phyloP scores from a whole-genome alignment of 345 rosid genomes.

The Limnanthes douglasii region DNA sequence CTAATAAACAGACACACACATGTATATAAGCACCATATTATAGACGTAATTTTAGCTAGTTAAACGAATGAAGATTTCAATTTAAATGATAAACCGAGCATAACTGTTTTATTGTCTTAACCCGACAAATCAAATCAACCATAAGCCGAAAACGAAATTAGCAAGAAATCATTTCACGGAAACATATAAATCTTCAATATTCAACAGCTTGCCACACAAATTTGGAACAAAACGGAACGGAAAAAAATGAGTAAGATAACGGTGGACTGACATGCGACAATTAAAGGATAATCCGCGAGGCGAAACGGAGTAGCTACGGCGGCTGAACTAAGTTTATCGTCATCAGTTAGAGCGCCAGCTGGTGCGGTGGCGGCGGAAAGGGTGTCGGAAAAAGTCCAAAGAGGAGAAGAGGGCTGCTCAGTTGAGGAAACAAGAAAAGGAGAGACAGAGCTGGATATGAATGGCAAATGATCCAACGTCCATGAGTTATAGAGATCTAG shows the following conservation, averaged over 20 bases:
- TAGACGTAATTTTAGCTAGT: too few relatives aligned
- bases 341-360: slow-evolving; percentile 2
- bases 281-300: slow-evolving; percentile 30
- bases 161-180: too few relatives aligned
- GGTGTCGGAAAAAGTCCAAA: slow-evolving; percentile 71
- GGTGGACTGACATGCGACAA: slow-evolving; percentile 40
- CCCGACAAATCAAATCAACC: too few relatives aligned
- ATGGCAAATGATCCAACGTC: slow-evolving; percentile 65
- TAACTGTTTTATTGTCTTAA: too few relatives aligned
- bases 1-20: too few relatives aligned
- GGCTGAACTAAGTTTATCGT: slow-evolving; percentile 18
- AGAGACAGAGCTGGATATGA: slow-evolving; percentile 21
- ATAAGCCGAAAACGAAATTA: too few relatives aligned
- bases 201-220: neutral
- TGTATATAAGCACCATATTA: too few relatives aligned
- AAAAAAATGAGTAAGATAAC: neutral
- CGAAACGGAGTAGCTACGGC: slow-evolving; percentile 15
- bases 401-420: slow-evolving; percentile 76
- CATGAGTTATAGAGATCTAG: slow-evolving; percentile 54
- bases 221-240: neutral
- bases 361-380: slow-evolving; percentile 3
- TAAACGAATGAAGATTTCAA: too few relatives aligned
- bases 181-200: too few relatives aligned
- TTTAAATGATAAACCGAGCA: too few relatives aligned
- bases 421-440: slow-evolving; percentile 29